Conservation (phyloP, 31 red algal genomes). For the Endocladia muricata region DNA sequence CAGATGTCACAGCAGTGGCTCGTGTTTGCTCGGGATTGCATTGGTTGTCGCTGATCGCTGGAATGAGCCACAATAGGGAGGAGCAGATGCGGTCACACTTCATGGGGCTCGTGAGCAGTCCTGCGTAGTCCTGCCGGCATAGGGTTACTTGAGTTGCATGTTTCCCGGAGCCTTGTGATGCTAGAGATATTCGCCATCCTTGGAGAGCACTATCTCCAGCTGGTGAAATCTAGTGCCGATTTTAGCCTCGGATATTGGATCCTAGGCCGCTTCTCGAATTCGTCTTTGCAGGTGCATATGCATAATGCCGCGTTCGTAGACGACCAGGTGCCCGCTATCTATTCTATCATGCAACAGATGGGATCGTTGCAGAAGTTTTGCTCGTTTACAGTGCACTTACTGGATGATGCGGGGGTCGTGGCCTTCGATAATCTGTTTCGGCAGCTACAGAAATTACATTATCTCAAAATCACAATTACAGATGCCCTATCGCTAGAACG, state of each 20-base stretch:
- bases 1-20: conserved; percentile 56
- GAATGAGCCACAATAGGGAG: conserved; percentile 13
- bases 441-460: conserved; percentile 29
- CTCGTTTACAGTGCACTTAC: conserved; percentile 32
- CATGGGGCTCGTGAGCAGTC: conserved; percentile 38
- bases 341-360: too few relatives aligned
- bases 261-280: conserved; percentile 31
- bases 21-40: conserved; percentile 32
- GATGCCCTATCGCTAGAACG: not conserved
- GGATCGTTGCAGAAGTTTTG: conserved; percentile 13
- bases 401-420: conserved; percentile 30
- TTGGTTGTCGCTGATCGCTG: conserved; percentile 26
- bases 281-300: conserved; percentile 29
- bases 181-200: conserved; percentile 25
- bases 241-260: conserved; percentile 63
- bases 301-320: conserved; percentile 36
- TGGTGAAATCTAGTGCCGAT: conserved; percentile 45
- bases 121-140: not conserved
- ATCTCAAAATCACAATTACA: conserved; percentile 32
- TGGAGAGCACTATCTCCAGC: conserved; percentile 22
- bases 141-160: conserved; percentile 37
- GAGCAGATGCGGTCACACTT: conserved; percentile 63
- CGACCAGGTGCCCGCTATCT: too few relatives aligned
- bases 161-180: conserved; percentile 52
- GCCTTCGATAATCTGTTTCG: conserved; percentile 54